Base-by-base conservation (phyloP, 805 yeast genomes). In the Metschnikowia peoriensis region DNA sequence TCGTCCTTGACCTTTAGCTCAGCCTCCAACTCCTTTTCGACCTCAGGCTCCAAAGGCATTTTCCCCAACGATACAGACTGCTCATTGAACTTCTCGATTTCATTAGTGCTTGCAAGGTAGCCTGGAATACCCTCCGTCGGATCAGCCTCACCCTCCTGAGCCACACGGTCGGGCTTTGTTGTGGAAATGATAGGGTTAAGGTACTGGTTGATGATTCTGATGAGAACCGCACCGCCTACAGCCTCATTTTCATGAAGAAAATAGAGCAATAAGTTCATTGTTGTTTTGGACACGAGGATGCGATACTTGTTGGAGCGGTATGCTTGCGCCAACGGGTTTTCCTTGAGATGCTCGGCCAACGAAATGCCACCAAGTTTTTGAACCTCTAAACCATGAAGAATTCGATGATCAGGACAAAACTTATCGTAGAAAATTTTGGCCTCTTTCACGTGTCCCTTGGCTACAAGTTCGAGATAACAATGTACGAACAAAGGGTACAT, bases 401-500 rank as follows among this genome's bases (percentile, higher is more conserved):
- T 73, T 38, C 76, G 71, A 67, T 89, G 96, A 64, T 90, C 97
- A 11, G 73, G 73, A 45, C 85, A 78, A 66, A 84, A 92, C 62
- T 81, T 83, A 56, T 86, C 88, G 62, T 87, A 90, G 64, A 93
- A 93, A 22, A 72, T 68, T 61, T 89, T 83, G 7, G 97, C 96
- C 49, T 81, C 79, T 16, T 73, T 67, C 7, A 81, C 70, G 59
- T 77, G 79, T 53, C 83, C 80, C 62, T 88, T 86, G 42, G 82
- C 73, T 17, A 93, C 83, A 52, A 94, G 77, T 61, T 90, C 93
- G 55, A 94, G 75, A 66, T 83, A 94, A 61, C 90, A 82, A 68
- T 93, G 96, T 47, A 93, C 86, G 69, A 92, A 94, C n/a, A 94
- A 77, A 6, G 99, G 99, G 67, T 88, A 94, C 60, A 93, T 72